Base-by-base conservation (phyloP, 2,329 filamentous ascomycete species). In the Geosmithia morbida region DNA sequence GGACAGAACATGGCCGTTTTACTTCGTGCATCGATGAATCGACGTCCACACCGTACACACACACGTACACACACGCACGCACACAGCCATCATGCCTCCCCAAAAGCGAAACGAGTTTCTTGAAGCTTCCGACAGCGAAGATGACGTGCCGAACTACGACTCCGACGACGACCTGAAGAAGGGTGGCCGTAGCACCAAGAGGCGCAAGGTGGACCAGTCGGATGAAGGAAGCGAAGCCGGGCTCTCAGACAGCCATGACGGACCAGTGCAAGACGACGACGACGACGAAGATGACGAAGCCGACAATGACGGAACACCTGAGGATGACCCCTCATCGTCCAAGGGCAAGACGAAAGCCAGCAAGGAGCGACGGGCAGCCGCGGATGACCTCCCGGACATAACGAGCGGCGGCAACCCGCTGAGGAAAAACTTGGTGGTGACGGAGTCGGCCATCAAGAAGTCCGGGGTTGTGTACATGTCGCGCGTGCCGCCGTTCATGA, bases 401-500 rank as follows among this genome's bases (percentile, higher is more conserved):
- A 69, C 74, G 8, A 26, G 22, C 22, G 46, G 74, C 37, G 29
- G 40, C 44, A 33, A 46, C 18, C 29, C 84, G 50, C 70, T 74
- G 41, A 79, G 82, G 59, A 81, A 84, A 66, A 83, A 85, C 58
- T 74, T 85, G 45, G 74, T 83, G 40, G 71, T 72, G 5, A 75
- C 79, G 11, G 76, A 80, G 51, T 74, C 74, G 37, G 79, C 80
- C 19, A 72, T 83, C 50, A 79, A 77, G 55, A 83, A 81, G 59
- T 87, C 85, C 0, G 87, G 87, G 52, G 84, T 94, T 13, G 71
- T 92, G 50, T 94, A 92, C 66, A 72, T 94, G 51, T 90, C 85
- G 4, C 80, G 87, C 50, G 78, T 92, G 52, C 87, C 87, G 3
- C 87, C 87, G 0, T 94, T 89, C 64, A 92, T 94, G 85, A 89